Evolutionary conservation across 108 stramenopile species (phyloP), one percentile per base, ranked within the genome.

Genomic region (Fistulifera pelliculosa): DNA sequence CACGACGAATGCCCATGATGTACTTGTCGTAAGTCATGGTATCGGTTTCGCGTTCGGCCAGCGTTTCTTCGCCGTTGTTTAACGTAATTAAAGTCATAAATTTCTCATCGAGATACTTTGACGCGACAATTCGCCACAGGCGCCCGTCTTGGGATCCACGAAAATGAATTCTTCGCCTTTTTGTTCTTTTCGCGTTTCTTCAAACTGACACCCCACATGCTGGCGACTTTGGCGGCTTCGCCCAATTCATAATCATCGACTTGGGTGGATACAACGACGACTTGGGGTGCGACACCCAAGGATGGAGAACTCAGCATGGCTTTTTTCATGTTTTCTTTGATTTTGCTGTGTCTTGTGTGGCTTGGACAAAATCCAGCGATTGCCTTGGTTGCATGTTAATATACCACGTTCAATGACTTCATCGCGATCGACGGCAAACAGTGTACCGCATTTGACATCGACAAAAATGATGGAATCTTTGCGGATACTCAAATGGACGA

Each of bases 181-280:
- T 60, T 54, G 25, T 43, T 47, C 24, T 65, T 64, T 41, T 39
- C 24, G 0, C 57, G 58, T 28, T 72, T 72, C 27, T 66, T 65
- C 21, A 72, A 43, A 12, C 38, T 42, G n/a, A 72, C 71, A 6
- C 71, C 71, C 65, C 65, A 72, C 22, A 61, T 57, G 28, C 60
- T 66, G 0, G 61, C 56, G 17, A 72, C 65, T 16, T 58, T 39
- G 31, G 61, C 61, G 18, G 42, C 50, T 27, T 62, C 52, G 8
- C 54, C 52, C 50, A 67, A 19, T 18, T 60, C 59, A 27, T 63
- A 63, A 7, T 69, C 69, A 27, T 69, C 62, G 2, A 69, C 50
- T 38, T 69, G 51, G 16, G 53, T 18, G 21, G 57, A 58, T 22
- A 51, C 45, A 19, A 69, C 47, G 17, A 69, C 69, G 41, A 69